Base-by-base conservation (phyloP, 2,329 filamentous ascomycete species). In the Bertia moriformis region DNA sequence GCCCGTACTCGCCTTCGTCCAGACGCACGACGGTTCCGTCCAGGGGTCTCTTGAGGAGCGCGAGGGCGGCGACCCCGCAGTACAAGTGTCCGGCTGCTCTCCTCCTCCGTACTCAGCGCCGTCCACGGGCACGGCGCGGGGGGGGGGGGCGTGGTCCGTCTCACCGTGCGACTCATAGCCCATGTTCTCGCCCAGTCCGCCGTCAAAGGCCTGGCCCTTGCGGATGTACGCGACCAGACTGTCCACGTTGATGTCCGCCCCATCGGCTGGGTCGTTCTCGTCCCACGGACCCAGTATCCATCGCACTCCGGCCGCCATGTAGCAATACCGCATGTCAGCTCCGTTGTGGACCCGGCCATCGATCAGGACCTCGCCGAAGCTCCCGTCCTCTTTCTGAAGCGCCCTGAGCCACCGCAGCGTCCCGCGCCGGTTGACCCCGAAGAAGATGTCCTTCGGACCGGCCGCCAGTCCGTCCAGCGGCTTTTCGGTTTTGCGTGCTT, bases 301-400 rank as follows among this genome's bases (percentile, higher is more conserved):
- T 29, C 91, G 69, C 20, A 93, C 77, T 5, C 78, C 78, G 14
- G 83, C 73, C 3, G 84, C 88, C 51, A 87, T 77, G 56, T 93
- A 94, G 49, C 86, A 91, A 54, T 91, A 89, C 41, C 91, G 70
- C 61, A 87, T 81, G 58, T 98, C 91, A 40, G 73, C 71, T 0
- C 86, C 86, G 0, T 88, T 88, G 24, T 78, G 73, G 14, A 89
- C 65, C 24, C 59, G 60, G 13, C 65, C 71, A 3, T 69, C 71
- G 2, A 89, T 53, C 1, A 84, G 72, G n/a, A n/a, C n/a, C 59
- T 98, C 88, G 0, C 88, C 91, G 55, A 98, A 96, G 49, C 87
- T 93, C 2, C 91, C 91, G 54, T 96, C 84, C 0, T 64, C 58
- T 19, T 87, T 71, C 63, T 98, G 91, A 56, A 96, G 59, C 39